phyloP scores from a whole-genome alignment of 441 rosid genomes.

The Eruca vesicaria region DNA sequence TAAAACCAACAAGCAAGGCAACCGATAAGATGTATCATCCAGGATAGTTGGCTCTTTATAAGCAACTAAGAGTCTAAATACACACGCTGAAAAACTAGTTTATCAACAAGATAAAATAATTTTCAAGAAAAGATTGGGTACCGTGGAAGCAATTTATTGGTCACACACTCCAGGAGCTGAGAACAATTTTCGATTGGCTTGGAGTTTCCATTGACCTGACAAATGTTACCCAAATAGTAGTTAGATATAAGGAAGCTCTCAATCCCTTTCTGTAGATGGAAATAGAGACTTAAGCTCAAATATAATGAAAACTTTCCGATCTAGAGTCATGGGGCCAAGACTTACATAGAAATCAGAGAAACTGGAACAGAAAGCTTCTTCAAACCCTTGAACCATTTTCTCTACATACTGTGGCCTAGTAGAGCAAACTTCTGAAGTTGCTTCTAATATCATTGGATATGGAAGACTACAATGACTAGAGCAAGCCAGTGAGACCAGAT shows the following conservation, averaged over 20 bases:
- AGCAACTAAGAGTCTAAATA: not conserved
- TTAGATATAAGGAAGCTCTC: slow-evolving; percentile 21
- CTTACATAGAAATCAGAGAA: slow-evolving; percentile 68
- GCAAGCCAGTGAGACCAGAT: slow-evolving; percentile 46
- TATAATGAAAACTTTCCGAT: not conserved
- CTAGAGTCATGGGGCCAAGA: slow-evolving; percentile 25
- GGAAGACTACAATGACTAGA: slow-evolving; percentile 51
- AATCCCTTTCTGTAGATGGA: slow-evolving; percentile 1
- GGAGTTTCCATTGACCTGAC: slow-evolving; percentile 58
- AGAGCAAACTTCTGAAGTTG: slow-evolving; percentile 59
- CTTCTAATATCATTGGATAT: slow-evolving; percentile 57
- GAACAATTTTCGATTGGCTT: slow-evolving; percentile 45
- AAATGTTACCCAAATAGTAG: slow-evolving; percentile 1
- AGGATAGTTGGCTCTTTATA: not conserved
- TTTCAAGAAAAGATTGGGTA: slow-evolving; percentile 36
- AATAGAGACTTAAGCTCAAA: not conserved
- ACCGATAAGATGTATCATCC: not conserved
- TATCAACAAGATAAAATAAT: not conserved
- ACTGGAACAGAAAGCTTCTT: slow-evolving; percentile 56
- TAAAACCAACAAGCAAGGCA: not conserved
- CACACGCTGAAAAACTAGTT: not conserved
- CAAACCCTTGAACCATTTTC: slow-evolving; percentile 60
- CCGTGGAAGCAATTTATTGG: slow-evolving; percentile 76
- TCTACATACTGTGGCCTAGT: slow-evolving; percentile 58
- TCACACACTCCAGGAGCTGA: slow-evolving; percentile 77